phyloP scores from a whole-genome alignment of 345 rosid species.

The Hevea brasiliensis region DNA sequence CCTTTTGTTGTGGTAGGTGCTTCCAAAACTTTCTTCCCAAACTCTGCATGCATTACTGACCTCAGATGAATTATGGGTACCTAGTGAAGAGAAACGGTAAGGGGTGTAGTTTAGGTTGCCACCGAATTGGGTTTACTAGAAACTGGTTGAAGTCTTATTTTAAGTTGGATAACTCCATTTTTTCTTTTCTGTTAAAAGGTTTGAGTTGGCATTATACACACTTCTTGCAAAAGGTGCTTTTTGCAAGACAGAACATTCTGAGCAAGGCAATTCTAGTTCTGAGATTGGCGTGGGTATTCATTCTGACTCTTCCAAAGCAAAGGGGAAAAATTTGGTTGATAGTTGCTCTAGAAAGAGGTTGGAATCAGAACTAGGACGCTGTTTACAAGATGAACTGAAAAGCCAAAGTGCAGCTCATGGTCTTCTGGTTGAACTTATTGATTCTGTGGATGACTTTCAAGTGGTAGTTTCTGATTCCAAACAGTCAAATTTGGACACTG shows the following conservation, averaged over 20 bases:
- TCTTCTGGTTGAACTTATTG: slow-evolving; percentile 53
- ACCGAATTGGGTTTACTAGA: slow-evolving; percentile 21
- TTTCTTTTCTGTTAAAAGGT: slow-evolving; percentile 48
- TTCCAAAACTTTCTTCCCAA: slow-evolving; percentile 88
- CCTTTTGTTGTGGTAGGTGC: slow-evolving; percentile 53
- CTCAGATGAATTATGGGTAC: slow-evolving; percentile 91
- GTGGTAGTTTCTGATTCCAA: slow-evolving; percentile 49
- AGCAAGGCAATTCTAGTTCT: slow-evolving; percentile 50
- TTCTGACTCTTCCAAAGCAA: slow-evolving; percentile 50
- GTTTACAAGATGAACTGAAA: slow-evolving; percentile 46
- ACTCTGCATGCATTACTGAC: slow-evolving; percentile 90
- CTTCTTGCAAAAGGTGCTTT: slow-evolving; percentile 70
- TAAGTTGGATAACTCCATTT: slow-evolving; percentile 22
- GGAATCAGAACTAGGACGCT: slow-evolving; percentile 58
- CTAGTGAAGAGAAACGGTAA: slow-evolving; percentile 92
- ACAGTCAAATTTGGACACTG: slow-evolving; percentile 42
- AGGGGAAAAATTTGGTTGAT: slow-evolving; percentile 52
- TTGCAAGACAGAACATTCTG: slow-evolving; percentile 53
- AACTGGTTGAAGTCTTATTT: slow-evolving; percentile 11
- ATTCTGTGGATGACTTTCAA: slow-evolving; percentile 51
- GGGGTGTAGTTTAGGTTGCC: slow-evolving; percentile 23
- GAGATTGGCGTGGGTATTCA: slow-evolving; percentile 43
- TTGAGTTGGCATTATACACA: slow-evolving; percentile 78
- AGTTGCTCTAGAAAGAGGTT: slow-evolving; percentile 44
- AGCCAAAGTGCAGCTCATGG: slow-evolving; percentile 38